Evolutionary conservation across 2,329 filamentous ascomycete species (phyloP), one percentile per base, ranked within the genome.

Genomic region (Talaromyces sp.): DNA sequence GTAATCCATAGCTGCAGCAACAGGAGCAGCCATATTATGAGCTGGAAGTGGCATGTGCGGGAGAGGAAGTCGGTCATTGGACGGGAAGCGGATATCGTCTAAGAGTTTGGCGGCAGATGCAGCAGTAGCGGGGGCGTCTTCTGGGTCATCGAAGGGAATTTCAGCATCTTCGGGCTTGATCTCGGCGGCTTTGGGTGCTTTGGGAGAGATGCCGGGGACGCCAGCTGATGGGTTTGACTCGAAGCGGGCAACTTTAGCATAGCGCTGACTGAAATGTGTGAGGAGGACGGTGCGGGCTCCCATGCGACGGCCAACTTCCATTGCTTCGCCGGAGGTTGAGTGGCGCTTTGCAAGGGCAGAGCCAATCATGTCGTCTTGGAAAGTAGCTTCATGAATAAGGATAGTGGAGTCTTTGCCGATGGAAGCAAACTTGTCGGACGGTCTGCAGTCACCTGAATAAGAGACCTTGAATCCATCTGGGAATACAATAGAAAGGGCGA

Each of bases 201-300:
- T 41, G 11, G 40, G 24, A 6, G 41, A 43, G 19, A 37, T 48
- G 10, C 51, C 51, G 19, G 51, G 56, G 32, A 51, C 53, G 11
- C 33, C 41, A 19, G 47, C 45, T 30, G 52, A 57, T 41, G 61
- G 19, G 49, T 54, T 37, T 43, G 66, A 52, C 27, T 70, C 58
- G 84, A 71, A 2, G 80, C 75, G 2, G 82, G 86, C 30, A 85
- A 78, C 49, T 73, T 93, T 93, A 65, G 90, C 88, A 72, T 99
- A 99, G 7, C 94, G 82, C 76, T 99, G 94, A 50, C 87, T 92
- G 74, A 99, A 99, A 71, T 99, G 94, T 7, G 94, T 99, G 44
- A 99, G 80, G 50, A 99, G 76, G 14, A 94, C 86, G 14, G 89
- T 81, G 58, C 86, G 84, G 0, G 92, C 94, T 24, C 82, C 74